phyloP scores from a whole-genome alignment of 257 asterid species.

The Mitragyna speciosa region DNA sequence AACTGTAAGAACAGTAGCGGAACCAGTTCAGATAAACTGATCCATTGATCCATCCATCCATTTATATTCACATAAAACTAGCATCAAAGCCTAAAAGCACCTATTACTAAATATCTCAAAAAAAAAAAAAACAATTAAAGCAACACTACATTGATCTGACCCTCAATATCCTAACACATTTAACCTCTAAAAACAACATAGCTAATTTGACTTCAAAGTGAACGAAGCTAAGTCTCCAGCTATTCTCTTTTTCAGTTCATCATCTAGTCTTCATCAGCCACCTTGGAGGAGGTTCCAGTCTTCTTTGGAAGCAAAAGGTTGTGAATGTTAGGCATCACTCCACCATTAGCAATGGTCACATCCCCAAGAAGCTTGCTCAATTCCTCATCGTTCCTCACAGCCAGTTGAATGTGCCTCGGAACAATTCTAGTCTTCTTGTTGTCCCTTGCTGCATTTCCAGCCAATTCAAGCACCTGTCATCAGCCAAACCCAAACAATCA shows the following conservation, averaged over 20 bases:
- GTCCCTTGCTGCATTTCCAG: conserved; percentile 83
- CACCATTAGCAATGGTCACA: conserved; percentile 81
- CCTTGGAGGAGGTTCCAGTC: conserved; percentile 59
- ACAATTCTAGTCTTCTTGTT: conserved; percentile 82
- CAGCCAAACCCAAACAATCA: not conserved
- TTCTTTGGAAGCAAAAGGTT: conserved; percentile 75
- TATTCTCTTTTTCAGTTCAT: not conserved
- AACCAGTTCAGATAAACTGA: conserved; percentile 7
- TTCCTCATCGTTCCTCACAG: conserved; percentile 77
- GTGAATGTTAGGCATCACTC: conserved; percentile 87
- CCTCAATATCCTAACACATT: not conserved
- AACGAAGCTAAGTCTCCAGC: not conserved
- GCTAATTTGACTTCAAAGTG: not conserved
- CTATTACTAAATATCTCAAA: not conserved
- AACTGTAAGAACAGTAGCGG: conserved; percentile 9
- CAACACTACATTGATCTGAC: not conserved
- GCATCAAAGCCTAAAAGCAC: conserved; percentile 5
- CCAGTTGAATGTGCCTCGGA: conserved; percentile 73
- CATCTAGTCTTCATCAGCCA: conserved; percentile 57
- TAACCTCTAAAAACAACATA: not conserved
- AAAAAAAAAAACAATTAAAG: not conserved
- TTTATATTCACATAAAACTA: conserved; percentile 31
- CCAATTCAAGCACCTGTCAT: conserved; percentile 66
- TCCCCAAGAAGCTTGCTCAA: conserved; percentile 75
- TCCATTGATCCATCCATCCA: conserved; percentile 20